These are phyloP conservation scores for Xylaria telfairii DNA, from an alignment of 495 filamentous ascomycete species.

Conservation along the genomic window DNA sequence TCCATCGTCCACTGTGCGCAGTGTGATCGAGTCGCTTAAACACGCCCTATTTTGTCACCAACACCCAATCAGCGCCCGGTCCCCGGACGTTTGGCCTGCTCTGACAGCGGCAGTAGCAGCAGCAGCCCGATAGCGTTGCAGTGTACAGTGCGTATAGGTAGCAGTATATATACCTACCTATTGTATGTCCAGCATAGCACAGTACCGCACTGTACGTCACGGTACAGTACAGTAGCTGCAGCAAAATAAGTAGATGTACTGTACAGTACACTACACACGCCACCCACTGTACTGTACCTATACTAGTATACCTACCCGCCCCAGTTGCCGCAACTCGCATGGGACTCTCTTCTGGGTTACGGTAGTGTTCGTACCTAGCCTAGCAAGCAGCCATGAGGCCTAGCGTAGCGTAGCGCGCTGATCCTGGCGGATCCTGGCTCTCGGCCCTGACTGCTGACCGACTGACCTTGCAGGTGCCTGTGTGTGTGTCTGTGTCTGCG, in stretches of 20 bases:
- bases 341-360: no score
- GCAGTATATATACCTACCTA: no score
- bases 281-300: no score
- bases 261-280: no score
- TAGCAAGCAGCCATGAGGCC: not conserved
- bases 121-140: no score
- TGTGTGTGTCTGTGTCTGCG: not conserved
- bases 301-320: no score
- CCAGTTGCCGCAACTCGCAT: no score
- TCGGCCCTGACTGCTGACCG: slow-evolving; percentile 13
- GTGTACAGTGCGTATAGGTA: no score
- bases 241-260: no score
- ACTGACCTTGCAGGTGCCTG: slow-evolving; percentile 10
- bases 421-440: slow-evolving; percentile 22
- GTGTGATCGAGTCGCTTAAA: slow-evolving; percentile 15
- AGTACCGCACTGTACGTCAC: not conserved
- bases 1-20: not conserved
- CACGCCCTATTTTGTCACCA: slow-evolving; percentile 1
- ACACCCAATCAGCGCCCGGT: not conserved
- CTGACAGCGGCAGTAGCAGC: not conserved
- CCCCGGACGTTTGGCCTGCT: not conserved
- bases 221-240: not conserved
- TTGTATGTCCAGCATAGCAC: no score
- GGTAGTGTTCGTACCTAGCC: not conserved
- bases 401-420: slow-evolving; percentile 18